Base-by-base conservation (phyloP, 2,329 filamentous ascomycete genomes). In the Xylaria sp. region DNA sequence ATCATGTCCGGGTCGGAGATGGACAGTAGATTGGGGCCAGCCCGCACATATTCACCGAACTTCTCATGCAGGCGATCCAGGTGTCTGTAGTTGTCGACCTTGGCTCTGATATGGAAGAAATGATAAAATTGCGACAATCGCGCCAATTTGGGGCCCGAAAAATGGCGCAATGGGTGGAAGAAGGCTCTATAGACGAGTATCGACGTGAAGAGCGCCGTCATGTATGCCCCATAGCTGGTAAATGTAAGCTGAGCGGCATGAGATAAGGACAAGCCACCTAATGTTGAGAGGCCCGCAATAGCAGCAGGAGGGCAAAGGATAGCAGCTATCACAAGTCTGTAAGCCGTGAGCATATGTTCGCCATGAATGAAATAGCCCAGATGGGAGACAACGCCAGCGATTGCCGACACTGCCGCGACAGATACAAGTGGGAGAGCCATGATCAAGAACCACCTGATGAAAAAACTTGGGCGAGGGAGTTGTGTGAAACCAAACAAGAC, bases 31-130 rank as follows among this genome's bases (percentile, higher is more conserved):
- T 71, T 70, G 5, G 71, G 71, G 5, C 69, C 71, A 46, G 61
- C 69, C 20, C 71, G 67, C 51, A 73, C 69, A 25, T 71, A 71
- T 46, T 70, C 65, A 41, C 71, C 71, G 46, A 70, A 72, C 55
- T 73, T 28, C 8, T 54, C 12, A 15, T 71, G 71, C 12, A 73
- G 31, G 39, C 69, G 64, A 48, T 71, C 67, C 33, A 73, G 62
- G 39, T 70, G 65, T 25, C 62, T 62, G n/a, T 68, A 71, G 59
- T 73, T 70, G 54, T 71, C 69, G 23, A 67, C 60, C 61, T 72
- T 70, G 39, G 63, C 56, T 23, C 58, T 63, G 2, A 70, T 65
- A 15, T 36, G 60, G 43, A 71, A 70, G 46, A 73, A 63, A 49
- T 70, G 69, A 39, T 70, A 73, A 10, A 73, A 67, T 49, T 73